These are phyloP conservation scores for Helminthosporium solani DNA, from an alignment of 2,329 filamentous ascomycete species.

Conservation along the genomic window DNA sequence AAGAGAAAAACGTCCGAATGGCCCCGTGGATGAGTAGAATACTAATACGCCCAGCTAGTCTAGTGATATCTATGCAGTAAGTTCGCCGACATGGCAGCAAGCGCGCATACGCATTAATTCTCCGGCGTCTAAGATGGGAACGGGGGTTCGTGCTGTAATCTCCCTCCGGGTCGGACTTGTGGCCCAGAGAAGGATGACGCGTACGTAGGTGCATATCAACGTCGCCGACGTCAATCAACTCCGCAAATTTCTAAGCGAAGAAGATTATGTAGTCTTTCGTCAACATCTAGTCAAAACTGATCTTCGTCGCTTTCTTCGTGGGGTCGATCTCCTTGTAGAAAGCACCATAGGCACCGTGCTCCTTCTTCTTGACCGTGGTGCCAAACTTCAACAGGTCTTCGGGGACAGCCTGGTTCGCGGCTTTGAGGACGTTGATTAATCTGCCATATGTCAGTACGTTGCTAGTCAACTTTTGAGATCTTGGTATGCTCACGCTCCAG, in stretches of 20 bases:
- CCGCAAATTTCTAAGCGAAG: not conserved
- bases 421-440: conserved; percentile 90
- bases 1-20: no score
- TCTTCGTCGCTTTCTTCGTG: conserved; percentile 84
- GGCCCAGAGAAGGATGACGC: not conserved
- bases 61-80: no score
- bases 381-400: conserved; percentile 93
- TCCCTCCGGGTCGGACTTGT: not conserved
- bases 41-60: no score
- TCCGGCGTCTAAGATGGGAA: not conserved
- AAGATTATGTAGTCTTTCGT: no score
- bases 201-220: conserved; percentile 2
- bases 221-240: conserved; percentile 20
- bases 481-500: conserved; percentile 69
- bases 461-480: not conserved
- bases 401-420: conserved; percentile 87
- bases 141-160: not conserved
- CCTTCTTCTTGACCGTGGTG: conserved; percentile 98
- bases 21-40: no score
- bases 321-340: conserved; percentile 91
- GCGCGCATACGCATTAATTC: not conserved
- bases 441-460: conserved; percentile 47
- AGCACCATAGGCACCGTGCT: conserved; percentile 88
- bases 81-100: conserved; percentile 12
- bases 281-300: conserved; percentile 69